Conservation (phyloP, 441 rosid genomes). For the Kokia cookei region DNA sequence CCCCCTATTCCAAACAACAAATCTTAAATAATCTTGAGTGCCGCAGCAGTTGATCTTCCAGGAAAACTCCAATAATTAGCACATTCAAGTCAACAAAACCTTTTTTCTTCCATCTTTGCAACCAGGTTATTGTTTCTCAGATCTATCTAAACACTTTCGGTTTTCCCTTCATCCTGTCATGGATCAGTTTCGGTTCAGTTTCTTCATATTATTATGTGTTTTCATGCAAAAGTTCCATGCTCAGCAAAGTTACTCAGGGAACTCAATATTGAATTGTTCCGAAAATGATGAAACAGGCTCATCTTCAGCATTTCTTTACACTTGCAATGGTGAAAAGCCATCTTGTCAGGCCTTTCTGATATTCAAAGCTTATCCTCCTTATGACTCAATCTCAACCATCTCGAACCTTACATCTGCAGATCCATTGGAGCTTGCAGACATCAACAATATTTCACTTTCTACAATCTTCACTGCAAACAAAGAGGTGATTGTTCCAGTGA, state of each 20-base stretch:
- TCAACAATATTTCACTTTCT: slow-evolving; percentile 39
- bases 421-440: slow-evolving; percentile 37
- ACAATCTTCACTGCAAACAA: slow-evolving; percentile 33
- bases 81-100: background rate
- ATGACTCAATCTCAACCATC: slow-evolving; percentile 46
- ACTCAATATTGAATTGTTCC: background rate
- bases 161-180: background rate
- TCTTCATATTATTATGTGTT: background rate
- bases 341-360: slow-evolving; percentile 54
- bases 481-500: slow-evolving; percentile 58
- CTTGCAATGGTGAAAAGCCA: slow-evolving; percentile 59
- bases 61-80: background rate
- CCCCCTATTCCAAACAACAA: background rate
- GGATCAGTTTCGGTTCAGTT: background rate
- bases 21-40: background rate
- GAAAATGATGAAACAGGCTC: background rate
- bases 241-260: slow-evolving; percentile 8
- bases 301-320: slow-evolving; percentile 39
- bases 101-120: background rate
- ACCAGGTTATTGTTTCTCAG: slow-evolving; percentile 2
- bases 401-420: slow-evolving; percentile 47
- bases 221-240: background rate
- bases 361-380: slow-evolving; percentile 56
- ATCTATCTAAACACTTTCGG: background rate
- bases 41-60: background rate